Percentiles rank a stretch among this genome's conserved stretches.
These are phyloP conservation scores for Aspergillus fijiensis DNA, from an alignment of 2,329 filamentous ascomycete species.

Conservation along the genomic window DNA sequence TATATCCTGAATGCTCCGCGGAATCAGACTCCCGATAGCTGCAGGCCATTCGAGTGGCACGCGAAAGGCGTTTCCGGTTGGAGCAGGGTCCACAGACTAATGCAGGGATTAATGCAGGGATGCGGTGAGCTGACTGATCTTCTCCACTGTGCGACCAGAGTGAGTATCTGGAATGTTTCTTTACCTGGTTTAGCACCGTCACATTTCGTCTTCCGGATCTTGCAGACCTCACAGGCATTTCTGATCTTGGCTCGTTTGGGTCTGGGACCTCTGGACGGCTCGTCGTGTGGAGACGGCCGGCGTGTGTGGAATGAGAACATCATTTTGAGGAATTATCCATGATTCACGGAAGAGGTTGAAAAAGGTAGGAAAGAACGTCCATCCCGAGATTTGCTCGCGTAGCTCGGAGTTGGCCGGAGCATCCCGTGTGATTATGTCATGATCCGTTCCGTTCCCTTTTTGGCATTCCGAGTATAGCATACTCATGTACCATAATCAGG, in stretches of 20 bases:
- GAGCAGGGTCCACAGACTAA: slow-evolving; percentile 14
- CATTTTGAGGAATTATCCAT: background rate
- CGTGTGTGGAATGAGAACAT: background rate
- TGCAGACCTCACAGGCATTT: background rate
- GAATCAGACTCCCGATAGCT: background rate
- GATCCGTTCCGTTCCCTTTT: too few relatives aligned
- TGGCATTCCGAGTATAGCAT: too few relatives aligned
- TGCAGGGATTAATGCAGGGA: background rate
- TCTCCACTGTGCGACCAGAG: slow-evolving; percentile 1
- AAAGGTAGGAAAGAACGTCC: too few relatives aligned
- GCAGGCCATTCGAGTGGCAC: background rate
- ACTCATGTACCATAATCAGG: too few relatives aligned
- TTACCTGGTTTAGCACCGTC: background rate
- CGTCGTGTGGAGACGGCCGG: background rate
- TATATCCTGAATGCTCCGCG: background rate
- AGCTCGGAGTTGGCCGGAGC: too few relatives aligned
- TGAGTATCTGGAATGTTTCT: background rate
- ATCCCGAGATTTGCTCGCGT: too few relatives aligned
- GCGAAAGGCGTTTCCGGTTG: slow-evolving; percentile 5
- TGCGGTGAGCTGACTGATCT: background rate
- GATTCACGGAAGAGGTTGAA: too few relatives aligned
- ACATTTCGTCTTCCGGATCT: background rate
- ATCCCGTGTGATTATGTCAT: too few relatives aligned
- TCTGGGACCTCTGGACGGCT: background rate
- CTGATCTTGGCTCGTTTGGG: slow-evolving; percentile 1